A percentile compares a stretch with the other conserved stretches of the same genome.
Conservation (phyloP, 176 grass and related monocot genomes). For the Triticum turgidum region DNA sequence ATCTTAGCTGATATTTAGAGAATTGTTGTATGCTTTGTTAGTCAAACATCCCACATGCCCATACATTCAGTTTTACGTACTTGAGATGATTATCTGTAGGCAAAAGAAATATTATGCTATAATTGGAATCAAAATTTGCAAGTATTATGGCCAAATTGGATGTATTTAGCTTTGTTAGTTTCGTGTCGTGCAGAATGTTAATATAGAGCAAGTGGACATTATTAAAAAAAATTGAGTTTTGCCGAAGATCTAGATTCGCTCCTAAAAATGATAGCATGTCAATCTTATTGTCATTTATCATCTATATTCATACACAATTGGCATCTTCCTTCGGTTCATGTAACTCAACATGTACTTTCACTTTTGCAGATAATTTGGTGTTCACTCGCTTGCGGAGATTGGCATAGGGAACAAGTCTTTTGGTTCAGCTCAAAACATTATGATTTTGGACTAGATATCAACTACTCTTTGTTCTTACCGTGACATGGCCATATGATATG, state of each 20-base stretch:
- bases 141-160: neutral
- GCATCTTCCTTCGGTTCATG: neutral
- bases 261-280: neutral
- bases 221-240: neutral
- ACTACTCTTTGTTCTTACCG: neutral
- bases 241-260: neutral
- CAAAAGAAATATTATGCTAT: neutral
- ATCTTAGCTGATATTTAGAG: neutral
- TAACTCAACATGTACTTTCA: no score
- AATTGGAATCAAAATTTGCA: neutral
- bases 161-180: neutral
- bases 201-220: neutral
- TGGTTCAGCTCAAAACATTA: neutral
- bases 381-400: no score
- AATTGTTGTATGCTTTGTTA: neutral
- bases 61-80: neutral
- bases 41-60: neutral
- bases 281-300: neutral
- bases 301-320: neutral
- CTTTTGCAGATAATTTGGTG: no score
- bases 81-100: neutral
- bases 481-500: neutral
- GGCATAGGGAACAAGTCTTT: no score
- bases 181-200: neutral
- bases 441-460: neutral